A percentile compares a stretch with the other conserved stretches of the same genome.
Evolutionary conservation across 23 red algal genomes (phyloP).

Genomic region (Porphyridium purpureum): DNA sequence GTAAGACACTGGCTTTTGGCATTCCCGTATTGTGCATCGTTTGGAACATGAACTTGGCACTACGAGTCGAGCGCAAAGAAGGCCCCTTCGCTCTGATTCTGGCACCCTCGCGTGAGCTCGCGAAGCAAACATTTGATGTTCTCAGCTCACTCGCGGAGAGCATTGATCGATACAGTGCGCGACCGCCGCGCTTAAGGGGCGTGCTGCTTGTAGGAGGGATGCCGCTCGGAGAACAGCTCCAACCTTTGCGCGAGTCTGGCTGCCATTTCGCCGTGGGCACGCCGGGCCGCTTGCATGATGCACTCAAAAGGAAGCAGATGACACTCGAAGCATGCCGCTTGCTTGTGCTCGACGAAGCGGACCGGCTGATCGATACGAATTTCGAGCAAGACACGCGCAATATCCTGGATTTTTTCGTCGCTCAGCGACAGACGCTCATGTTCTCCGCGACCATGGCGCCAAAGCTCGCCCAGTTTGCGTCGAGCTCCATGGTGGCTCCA

Average conservation of each 20-base stretch:
- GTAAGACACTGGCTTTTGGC: slow-evolving; percentile 76
- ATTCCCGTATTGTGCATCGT: slow-evolving; percentile 48
- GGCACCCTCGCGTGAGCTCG: slow-evolving; percentile 59
- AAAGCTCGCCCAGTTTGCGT: slow-evolving; percentile 70
- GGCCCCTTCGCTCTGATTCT: slow-evolving; percentile 62
- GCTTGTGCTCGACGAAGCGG: slow-evolving; percentile 52
- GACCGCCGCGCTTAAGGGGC: slow-evolving; percentile 12
- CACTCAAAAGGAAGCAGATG: slow-evolving; percentile 40
- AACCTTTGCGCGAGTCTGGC: slow-evolving; percentile 28
- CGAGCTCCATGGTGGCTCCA: slow-evolving; percentile 57
- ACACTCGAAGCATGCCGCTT: slow-evolving; percentile 45
- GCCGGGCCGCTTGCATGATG: slow-evolving; percentile 51
- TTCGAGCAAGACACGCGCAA: slow-evolving; percentile 80
- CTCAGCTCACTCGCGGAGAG: slow-evolving; percentile 14
- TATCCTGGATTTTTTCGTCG: slow-evolving; percentile 71
- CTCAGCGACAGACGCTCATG: slow-evolving; percentile 86
- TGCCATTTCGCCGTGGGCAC: slow-evolving; percentile 64
- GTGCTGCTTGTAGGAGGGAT: slow-evolving; percentile 64
- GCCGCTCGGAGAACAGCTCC: slow-evolving; percentile 22
- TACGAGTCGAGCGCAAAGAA: slow-evolving; percentile 26
- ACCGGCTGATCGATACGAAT: slow-evolving; percentile 72
- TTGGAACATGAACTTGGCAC: slow-evolving; percentile 34
- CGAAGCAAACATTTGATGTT: slow-evolving; percentile 65
- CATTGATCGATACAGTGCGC: slow-evolving; percentile 1
- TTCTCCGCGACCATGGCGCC: slow-evolving; percentile 90